Evolutionary conservation across 1,139 yeast genomes (phyloP), one percentile per base, ranked within the genome.

Genomic region (Debaryomyces fabryi): DNA sequence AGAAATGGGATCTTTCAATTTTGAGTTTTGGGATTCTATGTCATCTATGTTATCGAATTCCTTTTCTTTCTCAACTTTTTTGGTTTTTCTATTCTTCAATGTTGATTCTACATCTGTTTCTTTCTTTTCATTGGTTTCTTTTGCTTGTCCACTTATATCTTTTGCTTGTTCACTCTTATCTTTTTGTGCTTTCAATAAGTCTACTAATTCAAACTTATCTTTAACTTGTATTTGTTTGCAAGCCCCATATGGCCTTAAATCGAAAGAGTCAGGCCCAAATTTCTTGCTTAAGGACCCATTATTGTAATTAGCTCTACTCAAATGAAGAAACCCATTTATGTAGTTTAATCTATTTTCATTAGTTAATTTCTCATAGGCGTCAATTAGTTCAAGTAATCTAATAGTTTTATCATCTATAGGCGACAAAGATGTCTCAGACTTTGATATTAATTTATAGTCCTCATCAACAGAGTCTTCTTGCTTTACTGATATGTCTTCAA

Each of bases 291-390:
- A 49, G 3, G 56, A 46, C 3, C 50, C 46, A 21, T 50, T 43
- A 44, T 60, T 61, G 53, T 65, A 76, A 52, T 72, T 74, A 33
- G 79, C 79, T 48, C 78, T 51, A 49, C 79, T 73, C 42, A 76
- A 57, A 46, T 67, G 67, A 34, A 72, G 55, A 49, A 57, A 68
- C 4, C 78, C 79, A 35, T 67, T 60, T 12, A 59, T 55, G 54
- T 61, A 72, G 44, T 57, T 56, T 9, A 45, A 34, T 10, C 71
- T 55, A n/a, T 52, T 44, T 6, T 53, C 61, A 38, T 60, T 59
- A 18, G 60, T 55, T 12, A 59, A 27, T 9, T 45, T 40, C 49
- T 72, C 74, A 54, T 76, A 76, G 46, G 59, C 53, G 45, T 69
- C 63, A 15, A 74, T 47, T 16, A 67, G 50, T 16, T 59, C 60